These are phyloP conservation scores for Phytophthora rubi DNA, from an alignment of 352 stramenopile species.

Conservation along the genomic window DNA sequence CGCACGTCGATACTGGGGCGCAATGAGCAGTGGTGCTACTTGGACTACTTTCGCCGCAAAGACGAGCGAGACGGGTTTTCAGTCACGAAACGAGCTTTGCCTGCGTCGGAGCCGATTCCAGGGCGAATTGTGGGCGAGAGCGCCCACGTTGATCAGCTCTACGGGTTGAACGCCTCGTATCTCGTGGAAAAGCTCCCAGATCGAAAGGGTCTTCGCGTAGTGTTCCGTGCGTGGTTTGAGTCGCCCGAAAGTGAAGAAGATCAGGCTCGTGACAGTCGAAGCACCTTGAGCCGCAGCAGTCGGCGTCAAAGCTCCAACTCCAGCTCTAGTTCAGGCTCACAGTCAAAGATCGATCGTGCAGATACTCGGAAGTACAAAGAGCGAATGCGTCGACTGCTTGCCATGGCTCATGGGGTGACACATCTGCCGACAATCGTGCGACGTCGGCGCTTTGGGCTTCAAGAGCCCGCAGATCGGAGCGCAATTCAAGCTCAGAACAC, in stretches of 20 bases:
- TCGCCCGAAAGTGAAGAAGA: background rate
- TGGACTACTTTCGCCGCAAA: slow-evolving; percentile 21
- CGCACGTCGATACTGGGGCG: slow-evolving; percentile 9
- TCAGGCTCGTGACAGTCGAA: background rate
- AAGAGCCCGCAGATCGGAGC: background rate
- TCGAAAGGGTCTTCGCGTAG: slow-evolving; percentile 7
- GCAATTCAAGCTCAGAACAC: background rate
- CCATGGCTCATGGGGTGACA: background rate
- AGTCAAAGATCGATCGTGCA: background rate
- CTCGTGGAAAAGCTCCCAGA: slow-evolving; percentile 7
- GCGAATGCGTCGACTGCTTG: background rate
- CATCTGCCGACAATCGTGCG: background rate
- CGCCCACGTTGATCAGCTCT: slow-evolving; percentile 17
- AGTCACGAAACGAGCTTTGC: slow-evolving; percentile 21
- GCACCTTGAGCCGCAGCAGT: background rate
- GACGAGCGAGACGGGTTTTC: slow-evolving; percentile 13
- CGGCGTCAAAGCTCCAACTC: background rate
- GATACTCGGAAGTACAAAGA: background rate
- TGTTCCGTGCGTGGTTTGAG: slow-evolving; percentile 21
- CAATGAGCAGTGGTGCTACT: slow-evolving; percentile 40
- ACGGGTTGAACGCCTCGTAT: slow-evolving; percentile 25
- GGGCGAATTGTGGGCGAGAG: slow-evolving; percentile 1
- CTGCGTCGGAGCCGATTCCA: background rate
- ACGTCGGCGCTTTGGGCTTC: background rate
- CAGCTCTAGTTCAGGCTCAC: background rate